These are phyloP conservation scores for Physcia stellaris DNA, from an alignment of 495 filamentous ascomycete species.

Conservation along the genomic window DNA sequence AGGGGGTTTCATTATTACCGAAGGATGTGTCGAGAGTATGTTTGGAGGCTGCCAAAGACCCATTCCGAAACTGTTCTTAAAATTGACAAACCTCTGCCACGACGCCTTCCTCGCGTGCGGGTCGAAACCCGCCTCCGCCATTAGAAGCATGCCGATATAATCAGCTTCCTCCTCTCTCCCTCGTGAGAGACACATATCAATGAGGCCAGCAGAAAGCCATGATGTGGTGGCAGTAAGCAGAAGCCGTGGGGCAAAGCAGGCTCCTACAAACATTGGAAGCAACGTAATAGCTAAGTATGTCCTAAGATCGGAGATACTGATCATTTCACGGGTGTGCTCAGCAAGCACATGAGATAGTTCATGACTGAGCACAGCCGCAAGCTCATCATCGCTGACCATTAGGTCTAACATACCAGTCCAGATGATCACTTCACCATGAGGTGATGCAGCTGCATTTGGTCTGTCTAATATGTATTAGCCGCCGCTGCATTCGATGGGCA, in stretches of 20 bases:
- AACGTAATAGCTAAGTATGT: not conserved
- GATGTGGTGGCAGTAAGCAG: not conserved
- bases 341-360: not conserved
- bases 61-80: too few relatives aligned
- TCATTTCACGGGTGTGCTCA: not conserved
- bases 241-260: not conserved
- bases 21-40: too few relatives aligned
- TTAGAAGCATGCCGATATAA: constrained; percentile 1
- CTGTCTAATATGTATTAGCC: not conserved
- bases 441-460: not conserved
- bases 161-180: not conserved
- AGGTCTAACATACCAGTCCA: not conserved
- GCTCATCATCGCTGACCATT: not conserved
- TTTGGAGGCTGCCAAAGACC: too few relatives aligned
- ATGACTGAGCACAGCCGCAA: not conserved
- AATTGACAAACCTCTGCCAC: not conserved
- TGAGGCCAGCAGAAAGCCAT: not conserved
- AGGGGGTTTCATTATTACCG: too few relatives aligned
- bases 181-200: not conserved
- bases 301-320: not conserved
- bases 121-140: constrained; percentile 1
- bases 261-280: not conserved
- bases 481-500: not conserved
- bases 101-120: not conserved
- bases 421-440: not conserved